Evolutionary conservation across 2,329 filamentous ascomycete genomes (phyloP).

Genomic region (Ophiostoma sp.): DNA sequence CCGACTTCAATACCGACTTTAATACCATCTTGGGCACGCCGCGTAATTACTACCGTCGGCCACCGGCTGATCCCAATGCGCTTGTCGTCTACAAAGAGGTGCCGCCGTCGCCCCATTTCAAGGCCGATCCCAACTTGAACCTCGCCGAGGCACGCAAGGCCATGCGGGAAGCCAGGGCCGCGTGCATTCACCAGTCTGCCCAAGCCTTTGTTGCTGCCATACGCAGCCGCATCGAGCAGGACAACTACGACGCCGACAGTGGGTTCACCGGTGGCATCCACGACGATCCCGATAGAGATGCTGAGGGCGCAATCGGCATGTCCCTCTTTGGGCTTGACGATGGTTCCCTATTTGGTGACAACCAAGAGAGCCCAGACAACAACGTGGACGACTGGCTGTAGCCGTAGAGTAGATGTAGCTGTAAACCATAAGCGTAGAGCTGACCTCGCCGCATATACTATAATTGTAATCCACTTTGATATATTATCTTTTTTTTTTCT

Average conservation of each 20-base stretch:
- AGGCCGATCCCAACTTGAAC: not conserved
- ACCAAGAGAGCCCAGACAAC: too few species aligned
- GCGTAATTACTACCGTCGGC: not conserved
- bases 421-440: too few species aligned
- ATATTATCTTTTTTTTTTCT: not conserved
- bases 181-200: not conserved
- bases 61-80: not conserved
- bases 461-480: not conserved
- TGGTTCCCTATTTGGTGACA: not conserved
- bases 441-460: too few species aligned
- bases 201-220: not conserved
- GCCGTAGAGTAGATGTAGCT: not conserved
- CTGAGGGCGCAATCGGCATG: not conserved
- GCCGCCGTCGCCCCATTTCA: not conserved
- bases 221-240: not conserved
- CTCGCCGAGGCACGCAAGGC: conserved; percentile 13
- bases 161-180: not conserved
- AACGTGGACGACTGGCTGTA: not conserved
- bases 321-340: not conserved
- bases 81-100: not conserved
- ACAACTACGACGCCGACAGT: conserved; percentile 1
- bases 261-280: not conserved
- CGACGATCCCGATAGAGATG: not conserved
- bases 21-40: not conserved
- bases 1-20: not conserved